phyloP scores from a whole-genome alignment of 2,329 filamentous ascomycete genomes.

The Huntiella bhutanensis region DNA sequence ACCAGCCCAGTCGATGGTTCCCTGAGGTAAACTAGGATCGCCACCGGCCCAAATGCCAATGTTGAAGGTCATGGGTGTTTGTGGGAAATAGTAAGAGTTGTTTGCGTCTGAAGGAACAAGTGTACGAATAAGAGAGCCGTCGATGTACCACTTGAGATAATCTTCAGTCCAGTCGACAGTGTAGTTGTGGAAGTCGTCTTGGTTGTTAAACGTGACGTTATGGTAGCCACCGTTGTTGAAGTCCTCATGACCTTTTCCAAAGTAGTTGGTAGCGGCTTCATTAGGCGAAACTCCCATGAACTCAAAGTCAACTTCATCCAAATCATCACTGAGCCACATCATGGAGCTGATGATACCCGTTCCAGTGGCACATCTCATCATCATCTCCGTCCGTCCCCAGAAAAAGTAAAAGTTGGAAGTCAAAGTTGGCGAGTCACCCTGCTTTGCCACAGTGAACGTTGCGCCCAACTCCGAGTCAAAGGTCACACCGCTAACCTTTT shows the following conservation, averaged over 20 bases:
- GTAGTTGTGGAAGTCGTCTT: constrained; percentile 53
- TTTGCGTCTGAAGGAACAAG: constrained; percentile 42
- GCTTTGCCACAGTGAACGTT: constrained; percentile 49
- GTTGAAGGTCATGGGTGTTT: constrained; percentile 56
- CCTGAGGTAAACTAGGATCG: constrained; percentile 32
- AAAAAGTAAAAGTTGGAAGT: constrained; percentile 70
- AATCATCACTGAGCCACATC: constrained; percentile 64
- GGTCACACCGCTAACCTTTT: constrained; percentile 42
- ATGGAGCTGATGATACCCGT: constrained; percentile 63
- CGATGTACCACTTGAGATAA: constrained; percentile 48
- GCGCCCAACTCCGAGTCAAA: constrained; percentile 46
- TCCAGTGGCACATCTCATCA: constrained; percentile 58
- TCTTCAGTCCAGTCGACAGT: constrained; percentile 55
- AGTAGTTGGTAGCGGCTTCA: constrained; percentile 55
- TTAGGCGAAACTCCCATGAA: constrained; percentile 50
- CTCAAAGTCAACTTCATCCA: constrained; percentile 82
- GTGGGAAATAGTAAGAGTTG: constrained; percentile 46
- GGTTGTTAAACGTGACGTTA: constrained; percentile 31
- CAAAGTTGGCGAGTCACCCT: constrained; percentile 61
- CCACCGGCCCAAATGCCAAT: constrained; percentile 49
- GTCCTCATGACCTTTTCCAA: constrained; percentile 48
- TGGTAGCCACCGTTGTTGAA: constrained; percentile 42
- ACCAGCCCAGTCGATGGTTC: constrained; percentile 51
- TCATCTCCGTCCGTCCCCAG: constrained; percentile 61
- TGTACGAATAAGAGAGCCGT: constrained; percentile 45